Conservation (phyloP, 495 filamentous ascomycete genomes). For the Trichoderma erinaceum region DNA sequence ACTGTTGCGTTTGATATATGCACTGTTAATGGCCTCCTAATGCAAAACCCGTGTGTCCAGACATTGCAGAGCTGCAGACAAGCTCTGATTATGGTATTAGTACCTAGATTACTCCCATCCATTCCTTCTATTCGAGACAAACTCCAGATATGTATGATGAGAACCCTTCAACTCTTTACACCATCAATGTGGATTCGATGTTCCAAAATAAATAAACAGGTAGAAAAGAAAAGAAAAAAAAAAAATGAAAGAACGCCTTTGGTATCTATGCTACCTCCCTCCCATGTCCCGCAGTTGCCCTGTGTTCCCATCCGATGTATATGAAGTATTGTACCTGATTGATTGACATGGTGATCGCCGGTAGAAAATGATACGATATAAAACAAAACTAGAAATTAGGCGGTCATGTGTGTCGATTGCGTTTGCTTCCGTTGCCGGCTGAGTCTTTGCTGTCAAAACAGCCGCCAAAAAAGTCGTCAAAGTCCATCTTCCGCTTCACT, state of each 20-base stretch:
- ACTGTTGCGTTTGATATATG: neutral
- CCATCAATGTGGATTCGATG: neutral
- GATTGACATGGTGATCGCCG: conserved; percentile 12
- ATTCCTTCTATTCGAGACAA: conserved; percentile 7
- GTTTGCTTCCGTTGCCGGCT: conserved; percentile 61
- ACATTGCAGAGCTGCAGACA: neutral
- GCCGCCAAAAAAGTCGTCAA: conserved; percentile 74
- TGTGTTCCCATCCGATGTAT: conserved; percentile 10
- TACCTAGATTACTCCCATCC: conserved; percentile 11
- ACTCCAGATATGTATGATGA: neutral
- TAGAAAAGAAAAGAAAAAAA: too few species aligned
- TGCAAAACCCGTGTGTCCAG: neutral
- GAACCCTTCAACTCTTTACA: conserved; percentile 9
- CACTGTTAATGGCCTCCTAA: neutral
- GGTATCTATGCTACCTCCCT: conserved; percentile 14
- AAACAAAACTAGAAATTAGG: neutral
- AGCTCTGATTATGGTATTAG: conserved; percentile 5
- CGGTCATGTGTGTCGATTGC: conserved; percentile 58
- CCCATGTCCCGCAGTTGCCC: conserved; percentile 12
- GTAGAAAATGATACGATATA: neutral
- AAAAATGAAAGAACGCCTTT: conserved; percentile 6
- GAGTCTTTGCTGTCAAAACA: conserved; percentile 54
- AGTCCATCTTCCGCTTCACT: conserved; percentile 70
- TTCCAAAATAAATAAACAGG: neutral
- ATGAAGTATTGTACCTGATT: conserved; percentile 4